These are phyloP conservation scores for Peribolospora kevripleyi DNA, from an alignment of 768 basidiomycete genomes.

Conservation along the genomic window DNA sequence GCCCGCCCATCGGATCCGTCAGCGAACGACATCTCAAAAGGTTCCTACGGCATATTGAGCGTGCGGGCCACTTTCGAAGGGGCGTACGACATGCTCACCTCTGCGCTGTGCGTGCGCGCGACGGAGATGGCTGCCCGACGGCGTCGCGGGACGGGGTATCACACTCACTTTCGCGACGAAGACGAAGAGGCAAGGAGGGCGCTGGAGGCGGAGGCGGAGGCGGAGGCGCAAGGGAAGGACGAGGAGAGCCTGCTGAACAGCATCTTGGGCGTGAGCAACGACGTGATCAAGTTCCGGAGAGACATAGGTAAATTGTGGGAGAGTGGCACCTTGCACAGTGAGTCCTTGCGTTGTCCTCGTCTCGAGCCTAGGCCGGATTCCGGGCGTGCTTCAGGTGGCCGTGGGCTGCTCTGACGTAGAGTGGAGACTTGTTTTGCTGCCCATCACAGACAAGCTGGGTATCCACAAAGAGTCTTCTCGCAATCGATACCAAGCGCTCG, in stretches of 20 bases:
- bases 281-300: too few species aligned
- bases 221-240: neutral
- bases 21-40: conserved; percentile 85
- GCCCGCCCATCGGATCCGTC: neutral
- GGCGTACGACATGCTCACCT: conserved; percentile 39
- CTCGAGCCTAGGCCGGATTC: too few species aligned
- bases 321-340: too few species aligned
- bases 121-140: conserved; percentile 36
- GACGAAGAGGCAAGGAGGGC: neutral
- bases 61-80: conserved; percentile 67
- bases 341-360: too few species aligned
- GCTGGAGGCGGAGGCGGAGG: neutral
- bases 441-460: too few species aligned
- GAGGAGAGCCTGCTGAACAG: neutral
- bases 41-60: conserved; percentile 58
- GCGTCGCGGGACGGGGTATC: conserved; percentile 1
- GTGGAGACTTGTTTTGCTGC: too few species aligned
- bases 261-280: neutral
- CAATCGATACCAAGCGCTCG: too few species aligned
- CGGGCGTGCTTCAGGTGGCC: too few species aligned
- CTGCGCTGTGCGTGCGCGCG: conserved; percentile 41
- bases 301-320: too few species aligned
- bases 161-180: neutral
- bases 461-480: too few species aligned
- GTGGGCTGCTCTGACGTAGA: too few species aligned